Conservation (phyloP, 2,329 filamentous ascomycete species). For the Aspergillus caelatus region DNA sequence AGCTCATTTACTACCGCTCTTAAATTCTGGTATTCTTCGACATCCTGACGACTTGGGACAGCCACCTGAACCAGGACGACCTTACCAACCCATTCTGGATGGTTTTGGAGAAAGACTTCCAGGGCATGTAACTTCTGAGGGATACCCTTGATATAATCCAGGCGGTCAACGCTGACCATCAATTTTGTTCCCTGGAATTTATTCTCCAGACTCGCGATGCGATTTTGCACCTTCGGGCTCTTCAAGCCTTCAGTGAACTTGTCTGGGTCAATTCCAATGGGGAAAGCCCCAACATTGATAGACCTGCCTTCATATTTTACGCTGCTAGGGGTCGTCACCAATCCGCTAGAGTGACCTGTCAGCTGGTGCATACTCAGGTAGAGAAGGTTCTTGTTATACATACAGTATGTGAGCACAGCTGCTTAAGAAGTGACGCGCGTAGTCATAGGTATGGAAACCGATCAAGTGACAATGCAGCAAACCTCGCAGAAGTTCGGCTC, state of each 20-base stretch:
- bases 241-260: slow-evolving; percentile 87
- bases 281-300: slow-evolving; percentile 86
- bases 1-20: slow-evolving; percentile 92
- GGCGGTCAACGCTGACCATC: slow-evolving; percentile 89
- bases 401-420: slow-evolving; percentile 86
- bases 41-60: slow-evolving; percentile 86
- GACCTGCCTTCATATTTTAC: slow-evolving; percentile 84
- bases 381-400: slow-evolving; percentile 25
- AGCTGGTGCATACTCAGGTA: slow-evolving; percentile 15
- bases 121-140: slow-evolving; percentile 93
- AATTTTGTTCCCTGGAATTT: slow-evolving; percentile 94
- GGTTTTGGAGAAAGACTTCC: slow-evolving; percentile 90
- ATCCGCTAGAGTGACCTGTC: slow-evolving; percentile 30
- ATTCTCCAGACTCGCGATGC: slow-evolving; percentile 76
- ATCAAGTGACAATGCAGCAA: slow-evolving; percentile 89
- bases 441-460: slow-evolving; percentile 96
- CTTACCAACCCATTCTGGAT: slow-evolving; percentile 95
- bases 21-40: slow-evolving; percentile 94
- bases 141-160: slow-evolving; percentile 97
- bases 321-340: slow-evolving; percentile 78
- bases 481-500: slow-evolving; percentile 80
- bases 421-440: slow-evolving; percentile 89
- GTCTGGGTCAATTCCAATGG: slow-evolving; percentile 93
- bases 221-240: slow-evolving; percentile 78
- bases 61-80: slow-evolving; percentile 93